Base-by-base conservation (phyloP, 768 basidiomycete genomes). In the Hypholoma sublateritium region DNA sequence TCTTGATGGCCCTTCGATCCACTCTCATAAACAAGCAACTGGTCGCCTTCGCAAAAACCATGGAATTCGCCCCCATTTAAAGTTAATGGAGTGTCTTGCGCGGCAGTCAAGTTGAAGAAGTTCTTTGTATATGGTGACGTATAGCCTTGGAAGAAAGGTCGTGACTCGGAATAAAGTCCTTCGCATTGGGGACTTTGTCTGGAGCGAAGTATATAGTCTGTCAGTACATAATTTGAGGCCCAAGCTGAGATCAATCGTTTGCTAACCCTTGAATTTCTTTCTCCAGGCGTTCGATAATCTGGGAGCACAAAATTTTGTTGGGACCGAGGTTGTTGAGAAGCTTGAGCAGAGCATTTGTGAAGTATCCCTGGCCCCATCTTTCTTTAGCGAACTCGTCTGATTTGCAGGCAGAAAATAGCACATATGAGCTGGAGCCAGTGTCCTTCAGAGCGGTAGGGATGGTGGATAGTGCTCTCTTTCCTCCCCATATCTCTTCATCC, bases 101-200 rank as follows among this genome's bases (percentile, higher is more conserved):
- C 1, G 35, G 19, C 16, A 37, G 22, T 8, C 17, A 43, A 17
- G 21, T 42, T 5, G 21, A 52, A 41, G 50, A 42, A 52, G 3
- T 14, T 24, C 4, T 16, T 42, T n/a, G 7, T 42, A 4, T 41
- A 9, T 11, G 39, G 24, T 5, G 50, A 24, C 9, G 25, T 5
- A 28, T 39, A 52, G 4, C 39, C 25, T 16, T 52, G 50, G 16
- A 52, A 52, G 7, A 52, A 39, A 6, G 36, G 5, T 8, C 50
- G 50, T 1, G 22, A 11, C 24, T 6, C 25, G 28, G 28, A 32
- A 52, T 52, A 37, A n/a, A 28, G 14, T 16, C 50, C 50, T 14
- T 52, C 50, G 5, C 50, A 52, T 28, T 52, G 37, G 2, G 50
- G 50, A 52, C 24, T 37, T 25, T 51, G 50, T 6, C 50, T 51